These are phyloP conservation scores for Cryphonectria carpinicola DNA, from an alignment of 2,329 filamentous ascomycete species.

Conservation along the genomic window DNA sequence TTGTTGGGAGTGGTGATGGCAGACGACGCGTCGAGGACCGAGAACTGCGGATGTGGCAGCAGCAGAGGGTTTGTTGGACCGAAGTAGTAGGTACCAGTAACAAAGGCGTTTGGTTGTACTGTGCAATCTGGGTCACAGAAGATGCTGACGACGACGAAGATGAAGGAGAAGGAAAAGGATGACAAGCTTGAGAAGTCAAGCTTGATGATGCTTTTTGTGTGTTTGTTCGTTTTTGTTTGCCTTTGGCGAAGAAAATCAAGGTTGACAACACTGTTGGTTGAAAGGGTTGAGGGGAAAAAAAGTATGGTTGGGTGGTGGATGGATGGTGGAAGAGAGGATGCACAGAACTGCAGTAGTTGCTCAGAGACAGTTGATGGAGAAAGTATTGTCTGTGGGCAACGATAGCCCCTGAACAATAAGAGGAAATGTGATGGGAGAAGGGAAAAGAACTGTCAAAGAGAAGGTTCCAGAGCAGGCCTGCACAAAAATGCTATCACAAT, in stretches of 20 bases:
- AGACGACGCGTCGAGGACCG: not conserved
- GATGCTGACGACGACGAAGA: no score
- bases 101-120: not conserved
- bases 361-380: not conserved
- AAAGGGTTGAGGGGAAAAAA: not conserved
- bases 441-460: no score
- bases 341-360: not conserved
- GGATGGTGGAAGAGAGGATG: not conserved
- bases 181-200: not conserved
- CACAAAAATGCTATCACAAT: not conserved
- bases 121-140: not conserved
- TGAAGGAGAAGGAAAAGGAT: not conserved
- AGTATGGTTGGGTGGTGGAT: not conserved
- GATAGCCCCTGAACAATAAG: not conserved
- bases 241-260: not conserved
- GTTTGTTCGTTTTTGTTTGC: no score
- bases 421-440: not conserved
- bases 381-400: not conserved
- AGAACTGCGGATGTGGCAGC: not conserved
- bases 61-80: not conserved
- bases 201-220: not conserved
- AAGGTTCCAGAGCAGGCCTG: slow-evolving; percentile 2
- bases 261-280: not conserved
- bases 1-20: not conserved
- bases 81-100: not conserved